Base-by-base conservation (phyloP, 345 rosid genomes). In the Capsella bursapastoris region DNA sequence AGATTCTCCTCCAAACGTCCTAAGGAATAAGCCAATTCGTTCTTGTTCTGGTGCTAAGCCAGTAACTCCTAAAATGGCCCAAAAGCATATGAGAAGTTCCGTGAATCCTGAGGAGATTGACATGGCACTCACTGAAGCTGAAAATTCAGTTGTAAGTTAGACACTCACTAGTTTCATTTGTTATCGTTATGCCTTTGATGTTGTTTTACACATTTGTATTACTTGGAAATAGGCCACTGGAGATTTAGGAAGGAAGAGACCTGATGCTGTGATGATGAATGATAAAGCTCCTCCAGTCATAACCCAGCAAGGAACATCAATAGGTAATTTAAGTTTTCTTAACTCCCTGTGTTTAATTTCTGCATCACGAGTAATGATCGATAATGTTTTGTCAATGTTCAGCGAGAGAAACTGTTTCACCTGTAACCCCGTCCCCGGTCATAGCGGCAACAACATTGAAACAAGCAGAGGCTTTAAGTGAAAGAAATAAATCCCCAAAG, bases 141-240 rank as follows among this genome's bases (percentile, higher is more conserved):
- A 40, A 75, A 77, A 76, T 65, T 45, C 28, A 73, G 40, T 53
- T 48, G 90, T 87, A 79, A 84, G 90, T 87, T 58, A 52, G 58
- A 69, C 37, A 38, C 61, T 63, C 11, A 7, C 60, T 50, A 14
- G 16, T 64, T 43, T 10, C 5, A 4, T 63, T 16, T 51, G 12
- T 14, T 29, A 28, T 81, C 3, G 4, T 43, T 15, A 51, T 53
- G 55, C 37, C 47, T 70, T 37, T 7, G 13, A 9, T 31, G 18
- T 43, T 64, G 5, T 8, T 22, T 32, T 44, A 53, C 29, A 52
- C 16, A 18, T 16, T 9, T 18, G 48, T 32, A 47, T 72, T 52
- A 63, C 25, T 13, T 43, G 45, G 34, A 40, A 37, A 38, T 40
- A 71, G 60, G 32, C 50, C 14, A 47, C 52, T 48, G 34, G 29